A percentile compares a stretch with the other conserved stretches of the same genome.
Conservation (phyloP, 768 basidiomycete species). For the Trametes meyenii region DNA sequence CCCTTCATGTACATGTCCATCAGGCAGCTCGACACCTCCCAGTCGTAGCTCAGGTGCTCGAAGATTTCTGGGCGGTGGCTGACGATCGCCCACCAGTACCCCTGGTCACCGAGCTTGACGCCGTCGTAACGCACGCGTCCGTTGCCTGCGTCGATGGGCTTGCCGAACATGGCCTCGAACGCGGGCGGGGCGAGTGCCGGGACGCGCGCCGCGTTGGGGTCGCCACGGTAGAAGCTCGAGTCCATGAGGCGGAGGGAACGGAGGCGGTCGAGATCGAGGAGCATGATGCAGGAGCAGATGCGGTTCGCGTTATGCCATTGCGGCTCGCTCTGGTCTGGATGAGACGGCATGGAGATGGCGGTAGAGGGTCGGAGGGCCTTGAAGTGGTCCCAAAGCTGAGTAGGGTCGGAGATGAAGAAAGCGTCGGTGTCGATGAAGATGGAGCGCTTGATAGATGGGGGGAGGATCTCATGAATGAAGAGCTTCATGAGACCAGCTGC, state of each 20-base stretch:
- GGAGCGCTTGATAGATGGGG: conserved; percentile 44
- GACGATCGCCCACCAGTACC: conserved; percentile 59
- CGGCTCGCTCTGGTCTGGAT: conserved; percentile 43
- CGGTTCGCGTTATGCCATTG: conserved; percentile 50
- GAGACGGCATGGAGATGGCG: conserved; percentile 48
- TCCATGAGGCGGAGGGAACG: conserved; percentile 50
- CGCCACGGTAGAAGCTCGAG: conserved; percentile 41
- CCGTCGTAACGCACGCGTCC: conserved; percentile 36
- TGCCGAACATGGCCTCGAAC: conserved; percentile 48
- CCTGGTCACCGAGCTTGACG: conserved; percentile 54
- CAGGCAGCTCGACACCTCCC: conserved; percentile 52
- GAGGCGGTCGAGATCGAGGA: conserved; percentile 50
- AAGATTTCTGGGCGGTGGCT: conserved; percentile 44
- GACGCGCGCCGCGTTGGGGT: conserved; percentile 4
- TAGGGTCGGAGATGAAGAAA: conserved; percentile 50
- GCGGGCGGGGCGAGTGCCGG: conserved; percentile 44
- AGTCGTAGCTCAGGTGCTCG: conserved; percentile 47
- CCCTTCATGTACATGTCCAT: conserved; percentile 48
- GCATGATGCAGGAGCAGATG: conserved; percentile 56
- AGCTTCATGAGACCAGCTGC: conserved; percentile 56
- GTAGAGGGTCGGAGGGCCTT: conserved; percentile 36
- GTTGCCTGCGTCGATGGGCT: conserved; percentile 39
- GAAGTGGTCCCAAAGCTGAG: conserved; percentile 49
- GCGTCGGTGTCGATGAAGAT: conserved; percentile 58
- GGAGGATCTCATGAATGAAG: conserved; percentile 54